These are phyloP conservation scores for Citrullus colocynthis DNA, from an alignment of 306 rosid genomes.

Conservation along the genomic window DNA sequence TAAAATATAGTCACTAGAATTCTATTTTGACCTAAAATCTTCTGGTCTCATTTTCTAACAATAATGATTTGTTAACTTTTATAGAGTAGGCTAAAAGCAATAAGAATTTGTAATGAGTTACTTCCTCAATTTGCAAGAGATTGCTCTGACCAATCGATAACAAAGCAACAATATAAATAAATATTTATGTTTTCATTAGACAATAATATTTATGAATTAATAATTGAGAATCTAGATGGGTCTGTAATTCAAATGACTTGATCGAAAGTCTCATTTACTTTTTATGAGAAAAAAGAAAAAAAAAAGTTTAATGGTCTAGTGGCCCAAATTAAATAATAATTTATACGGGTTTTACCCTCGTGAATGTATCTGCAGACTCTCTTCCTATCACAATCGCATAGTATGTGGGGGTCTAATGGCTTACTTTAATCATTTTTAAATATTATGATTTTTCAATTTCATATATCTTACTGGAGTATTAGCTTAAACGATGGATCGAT, in stretches of 20 bases:
- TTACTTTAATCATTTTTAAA: not conserved
- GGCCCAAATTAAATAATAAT: not conserved
- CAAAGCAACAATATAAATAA: too few relatives aligned
- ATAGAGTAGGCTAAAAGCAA: not conserved
- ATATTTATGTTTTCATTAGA: not conserved
- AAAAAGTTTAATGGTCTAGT: not conserved
- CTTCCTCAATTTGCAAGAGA: too few relatives aligned
- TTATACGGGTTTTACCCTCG: not conserved
- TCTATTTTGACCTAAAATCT: too few relatives aligned
- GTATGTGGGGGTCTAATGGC: not conserved
- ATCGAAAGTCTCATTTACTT: not conserved
- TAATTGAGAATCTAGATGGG: not conserved
- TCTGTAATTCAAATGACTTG: not conserved
- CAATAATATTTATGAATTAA: too few relatives aligned
- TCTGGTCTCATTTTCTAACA: not conserved
- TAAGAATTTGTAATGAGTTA: too few relatives aligned
- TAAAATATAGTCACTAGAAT: not conserved
- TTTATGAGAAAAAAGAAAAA: not conserved
- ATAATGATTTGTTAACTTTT: not conserved
- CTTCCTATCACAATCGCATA: not conserved
- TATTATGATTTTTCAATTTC: not conserved
- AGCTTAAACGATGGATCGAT: not conserved
- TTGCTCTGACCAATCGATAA: too few relatives aligned
- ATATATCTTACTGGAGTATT: not conserved
- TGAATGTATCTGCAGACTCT: not conserved